Base-by-base conservation (phyloP, 1,284 basidiomycete species). In the Cutaneotrichosporon daszewskae region DNA sequence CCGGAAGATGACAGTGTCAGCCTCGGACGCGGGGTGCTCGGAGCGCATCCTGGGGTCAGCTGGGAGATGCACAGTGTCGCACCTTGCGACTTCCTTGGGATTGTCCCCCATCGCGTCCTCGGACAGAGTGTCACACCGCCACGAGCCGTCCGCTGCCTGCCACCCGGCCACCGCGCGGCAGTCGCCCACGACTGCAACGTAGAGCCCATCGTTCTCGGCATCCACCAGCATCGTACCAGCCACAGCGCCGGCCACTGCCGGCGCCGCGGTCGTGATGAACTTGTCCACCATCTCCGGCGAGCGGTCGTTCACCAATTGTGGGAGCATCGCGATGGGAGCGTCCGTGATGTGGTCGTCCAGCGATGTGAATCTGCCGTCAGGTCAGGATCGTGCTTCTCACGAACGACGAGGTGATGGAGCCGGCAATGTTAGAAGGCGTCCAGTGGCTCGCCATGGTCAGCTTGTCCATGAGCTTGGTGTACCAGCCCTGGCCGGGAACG, bases 61-160 rank as follows among this genome's bases (percentile, higher is more conserved):
- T 18, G 12, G n/a, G n/a, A n/a, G n/a, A 3, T 13, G 9, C 20
- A 10, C n/a, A 6, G 14, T 5, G n/a, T 5, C 53, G 51, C 22
- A 69, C 68, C 69, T 56, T 37, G 58, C 58, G n/a, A 76, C 71
- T 71, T 99, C 94, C 45, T 80, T 83, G 11, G 79, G 82, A 65
- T 94, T 97, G 49, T 87, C 79, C 22, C 90, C 94, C 10, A 91
- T 97, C 74, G 97, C 92, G 66, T 98, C 95, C 63, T 95, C 87
- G 26, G 81, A 87, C 47, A 99, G 76, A 17, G 89, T 87, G 65
- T 96, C 91, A 17, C 91, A 85, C 41, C 82, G 79, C 66, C 66
- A 69, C 10, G 41, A 53, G 12, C 66, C 63, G 32, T 66, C 58
- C 1, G 45, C 40, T 2, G 57, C 82, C 84, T 88, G 94, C 47